phyloP scores from a whole-genome alignment of 139 green algal species.

The Chlamydomonas incerta region DNA sequence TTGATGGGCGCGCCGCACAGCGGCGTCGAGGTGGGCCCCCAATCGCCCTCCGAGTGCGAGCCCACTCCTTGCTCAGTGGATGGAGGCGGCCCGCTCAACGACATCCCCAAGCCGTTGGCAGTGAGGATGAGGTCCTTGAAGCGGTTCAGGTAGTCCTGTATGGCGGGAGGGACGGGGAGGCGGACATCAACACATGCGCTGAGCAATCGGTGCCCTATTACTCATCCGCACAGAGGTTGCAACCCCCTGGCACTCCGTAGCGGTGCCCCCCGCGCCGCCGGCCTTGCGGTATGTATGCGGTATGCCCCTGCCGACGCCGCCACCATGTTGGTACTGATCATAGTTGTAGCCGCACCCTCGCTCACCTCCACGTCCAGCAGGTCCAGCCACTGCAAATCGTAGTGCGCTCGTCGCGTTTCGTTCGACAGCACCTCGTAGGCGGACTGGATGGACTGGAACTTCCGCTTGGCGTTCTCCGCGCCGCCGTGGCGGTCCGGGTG shows the following conservation, averaged over 20 bases:
- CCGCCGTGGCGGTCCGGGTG: constrained; percentile 26
- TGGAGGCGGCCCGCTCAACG: neutral
- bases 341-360: neutral
- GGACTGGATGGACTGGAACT: constrained; percentile 31
- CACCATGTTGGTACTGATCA: too few species aligned
- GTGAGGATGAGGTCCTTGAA: constrained; percentile 43
- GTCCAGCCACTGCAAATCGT: constrained; percentile 33
- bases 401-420: neutral
- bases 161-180: too few species aligned
- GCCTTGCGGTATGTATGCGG: too few species aligned
- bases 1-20: neutral
- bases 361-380: constrained; percentile 32
- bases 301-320: too few species aligned
- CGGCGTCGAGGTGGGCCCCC: neutral
- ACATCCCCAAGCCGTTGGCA: constrained; percentile 26
- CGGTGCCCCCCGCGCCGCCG: too few species aligned
- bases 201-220: too few species aligned
- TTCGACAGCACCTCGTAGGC: constrained; percentile 34
- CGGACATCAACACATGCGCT: too few species aligned
- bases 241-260: too few species aligned
- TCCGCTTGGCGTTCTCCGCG: neutral
- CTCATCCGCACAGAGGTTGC: too few species aligned
- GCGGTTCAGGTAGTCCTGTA: constrained; percentile 12
- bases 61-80: constrained; percentile 3
- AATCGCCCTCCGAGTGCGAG: neutral